phyloP scores from a whole-genome alignment of 768 basidiomycete genomes.

The Pluteus cervinus region DNA sequence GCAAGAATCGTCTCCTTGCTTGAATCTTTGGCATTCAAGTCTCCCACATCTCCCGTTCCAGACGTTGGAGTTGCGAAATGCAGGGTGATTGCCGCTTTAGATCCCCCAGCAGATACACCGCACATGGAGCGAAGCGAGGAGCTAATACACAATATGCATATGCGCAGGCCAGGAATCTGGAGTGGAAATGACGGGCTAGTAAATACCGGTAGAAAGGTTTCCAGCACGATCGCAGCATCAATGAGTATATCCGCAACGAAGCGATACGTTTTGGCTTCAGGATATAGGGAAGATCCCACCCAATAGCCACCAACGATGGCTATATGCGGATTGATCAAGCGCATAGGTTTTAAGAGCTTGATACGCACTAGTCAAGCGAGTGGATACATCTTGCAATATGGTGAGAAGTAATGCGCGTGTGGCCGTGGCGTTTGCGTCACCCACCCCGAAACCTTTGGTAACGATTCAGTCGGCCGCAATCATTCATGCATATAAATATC shows the following conservation, averaged over 20 bases:
- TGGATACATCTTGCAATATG: conserved; percentile 59
- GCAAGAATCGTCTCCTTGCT: conserved; percentile 70
- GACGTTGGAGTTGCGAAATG: conserved; percentile 52
- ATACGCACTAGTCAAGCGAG: conserved; percentile 55
- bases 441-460: conserved; percentile 58
- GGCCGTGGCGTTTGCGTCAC: conserved; percentile 57
- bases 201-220: conserved; percentile 54
- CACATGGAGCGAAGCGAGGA: conserved; percentile 55
- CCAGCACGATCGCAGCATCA: conserved; percentile 52
- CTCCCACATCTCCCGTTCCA: conserved; percentile 59
- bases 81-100: conserved; percentile 62
- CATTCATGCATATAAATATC: not conserved
- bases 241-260: conserved; percentile 64
- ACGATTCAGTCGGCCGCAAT: not conserved
- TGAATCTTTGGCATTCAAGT: conserved; percentile 66
- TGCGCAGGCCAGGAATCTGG: conserved; percentile 36
- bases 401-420: conserved; percentile 61
- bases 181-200: too few relatives aligned
- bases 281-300: conserved; percentile 57
- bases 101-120: conserved; percentile 59
- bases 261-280: conserved; percentile 68
- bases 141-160: conserved; percentile 49
- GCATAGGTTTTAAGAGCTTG: not conserved
- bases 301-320: conserved; percentile 60
- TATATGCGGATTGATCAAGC: conserved; percentile 14